A percentile compares a stretch with the other conserved stretches of the same genome.
Evolutionary conservation across 2,329 filamentous ascomycete genomes (phyloP).

Genomic region (Nemania diffusa): DNA sequence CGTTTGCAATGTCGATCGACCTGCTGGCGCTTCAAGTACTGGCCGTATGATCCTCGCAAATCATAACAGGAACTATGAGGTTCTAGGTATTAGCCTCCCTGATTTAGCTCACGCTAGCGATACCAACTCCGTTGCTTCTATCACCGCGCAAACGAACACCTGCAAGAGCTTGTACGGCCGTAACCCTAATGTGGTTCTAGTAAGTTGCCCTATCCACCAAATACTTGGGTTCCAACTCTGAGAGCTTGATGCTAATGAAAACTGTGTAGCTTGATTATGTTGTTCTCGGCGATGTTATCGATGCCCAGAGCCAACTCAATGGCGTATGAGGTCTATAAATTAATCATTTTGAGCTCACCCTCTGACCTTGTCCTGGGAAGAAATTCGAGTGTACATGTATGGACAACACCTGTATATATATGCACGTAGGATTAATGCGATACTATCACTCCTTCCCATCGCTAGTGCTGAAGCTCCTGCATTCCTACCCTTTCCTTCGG

Average conservation of each 20-base stretch:
- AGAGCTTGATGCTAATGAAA: slow-evolving; percentile 26
- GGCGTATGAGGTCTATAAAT: slow-evolving; percentile 41
- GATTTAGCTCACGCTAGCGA: slow-evolving; percentile 49
- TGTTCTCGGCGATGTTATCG: slow-evolving; percentile 53
- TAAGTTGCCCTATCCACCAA: slow-evolving; percentile 41
- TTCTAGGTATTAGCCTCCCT: slow-evolving; percentile 53
- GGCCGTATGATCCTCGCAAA: slow-evolving; percentile 59
- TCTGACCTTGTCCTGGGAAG: neutral
- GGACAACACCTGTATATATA: slow-evolving; percentile 18
- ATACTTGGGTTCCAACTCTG: neutral
- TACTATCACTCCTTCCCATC: neutral
- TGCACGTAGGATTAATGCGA: neutral
- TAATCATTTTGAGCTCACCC: neutral
- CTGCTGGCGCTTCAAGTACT: slow-evolving; percentile 54
- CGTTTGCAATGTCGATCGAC: slow-evolving; percentile 73
- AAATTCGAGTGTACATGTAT: slow-evolving; percentile 18
- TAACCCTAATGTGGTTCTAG: slow-evolving; percentile 53
- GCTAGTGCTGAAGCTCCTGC: neutral
- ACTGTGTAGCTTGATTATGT: slow-evolving; percentile 57
- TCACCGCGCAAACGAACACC: slow-evolving; percentile 54
- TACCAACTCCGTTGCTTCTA: slow-evolving; percentile 60
- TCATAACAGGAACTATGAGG: slow-evolving; percentile 52
- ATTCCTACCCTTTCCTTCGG: neutral
- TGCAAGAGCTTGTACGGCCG: slow-evolving; percentile 49
- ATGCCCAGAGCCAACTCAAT: slow-evolving; percentile 54